Conservation (phyloP, 768 basidiomycete species). For the Fomitopsis pulvina region DNA sequence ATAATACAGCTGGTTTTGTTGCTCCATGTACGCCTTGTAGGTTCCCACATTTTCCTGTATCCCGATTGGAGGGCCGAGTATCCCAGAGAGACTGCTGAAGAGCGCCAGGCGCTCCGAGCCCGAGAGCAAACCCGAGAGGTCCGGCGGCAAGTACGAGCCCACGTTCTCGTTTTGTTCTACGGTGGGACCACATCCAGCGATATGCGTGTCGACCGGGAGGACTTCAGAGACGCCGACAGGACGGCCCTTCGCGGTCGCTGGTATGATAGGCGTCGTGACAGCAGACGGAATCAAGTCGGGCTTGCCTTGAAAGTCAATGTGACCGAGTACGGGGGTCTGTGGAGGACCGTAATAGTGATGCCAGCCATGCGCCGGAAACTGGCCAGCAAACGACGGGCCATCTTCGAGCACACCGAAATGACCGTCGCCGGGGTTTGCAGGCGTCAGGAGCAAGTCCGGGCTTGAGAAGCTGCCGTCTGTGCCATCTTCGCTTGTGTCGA, state of each 20-base stretch:
- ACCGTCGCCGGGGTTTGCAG: not conserved
- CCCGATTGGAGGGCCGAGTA: conserved; percentile 38
- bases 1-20: conserved; percentile 40
- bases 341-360: not conserved
- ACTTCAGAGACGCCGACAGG: not conserved
- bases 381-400: not conserved
- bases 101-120: conserved; percentile 41
- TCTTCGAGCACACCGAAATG: not conserved
- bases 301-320: not conserved
- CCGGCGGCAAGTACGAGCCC: conserved; percentile 16
- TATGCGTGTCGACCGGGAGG: not conserved
- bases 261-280: not conserved
- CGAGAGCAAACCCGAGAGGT: conserved; percentile 30
- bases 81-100: conserved; percentile 45
- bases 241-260: not conserved
- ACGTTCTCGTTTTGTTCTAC: not conserved
- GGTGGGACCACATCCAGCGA: not conserved
- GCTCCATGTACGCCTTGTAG: conserved; percentile 46
- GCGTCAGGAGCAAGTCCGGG: not conserved
- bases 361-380: not conserved
- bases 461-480: not conserved
- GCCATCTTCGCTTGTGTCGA: not conserved
- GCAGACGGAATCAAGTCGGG: not conserved
- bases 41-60: conserved; percentile 46
- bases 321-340: not conserved